Percentiles rank a stretch among this genome's conserved stretches.
Evolutionary conservation across 148 eudicot genomes (phyloP).

Genomic region (Fagopyrum homotropicum): DNA sequence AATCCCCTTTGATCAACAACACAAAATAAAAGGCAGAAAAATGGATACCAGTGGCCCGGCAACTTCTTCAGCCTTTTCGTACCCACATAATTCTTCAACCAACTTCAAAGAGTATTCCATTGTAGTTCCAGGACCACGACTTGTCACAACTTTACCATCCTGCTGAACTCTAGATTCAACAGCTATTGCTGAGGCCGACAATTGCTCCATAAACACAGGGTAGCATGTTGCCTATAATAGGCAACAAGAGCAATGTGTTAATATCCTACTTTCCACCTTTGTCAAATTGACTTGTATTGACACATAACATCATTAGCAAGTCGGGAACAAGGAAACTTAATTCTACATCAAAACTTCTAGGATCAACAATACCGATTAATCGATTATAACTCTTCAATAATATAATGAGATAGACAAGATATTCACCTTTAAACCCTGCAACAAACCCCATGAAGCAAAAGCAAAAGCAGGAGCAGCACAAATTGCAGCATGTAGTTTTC

Average conservation of each 20-base stretch:
- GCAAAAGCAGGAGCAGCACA: slow-evolving; percentile 98
- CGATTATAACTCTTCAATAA: too few species aligned
- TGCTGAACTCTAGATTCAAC: slow-evolving; percentile 89
- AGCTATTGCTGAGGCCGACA: slow-evolving; percentile 65
- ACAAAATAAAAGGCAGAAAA: neutral
- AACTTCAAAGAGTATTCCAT: slow-evolving; percentile 77
- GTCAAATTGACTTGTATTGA: neutral
- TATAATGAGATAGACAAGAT: neutral
- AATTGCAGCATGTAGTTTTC: slow-evolving; percentile 14
- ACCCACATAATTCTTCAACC: slow-evolving; percentile 72
- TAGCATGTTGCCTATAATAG: slow-evolving; percentile 79
- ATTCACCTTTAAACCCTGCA: slow-evolving; percentile 68
- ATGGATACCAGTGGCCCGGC: slow-evolving; percentile 70
- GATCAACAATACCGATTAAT: too few species aligned
- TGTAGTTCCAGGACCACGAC: slow-evolving; percentile 95
- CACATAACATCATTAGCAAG: neutral
- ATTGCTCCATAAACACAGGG: slow-evolving; percentile 89
- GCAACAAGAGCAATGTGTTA: slow-evolving; percentile 5
- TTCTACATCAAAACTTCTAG: too few species aligned
- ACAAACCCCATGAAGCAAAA: slow-evolving; percentile 90
- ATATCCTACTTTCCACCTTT: neutral
- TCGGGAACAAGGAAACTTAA: too few species aligned
- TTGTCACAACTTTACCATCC: slow-evolving; percentile 85
- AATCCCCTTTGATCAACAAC: neutral
- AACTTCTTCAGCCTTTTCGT: slow-evolving; percentile 82